Evolutionary conservation across 495 filamentous ascomycete species (phyloP).

Genomic region (Lepraria neglecta): DNA sequence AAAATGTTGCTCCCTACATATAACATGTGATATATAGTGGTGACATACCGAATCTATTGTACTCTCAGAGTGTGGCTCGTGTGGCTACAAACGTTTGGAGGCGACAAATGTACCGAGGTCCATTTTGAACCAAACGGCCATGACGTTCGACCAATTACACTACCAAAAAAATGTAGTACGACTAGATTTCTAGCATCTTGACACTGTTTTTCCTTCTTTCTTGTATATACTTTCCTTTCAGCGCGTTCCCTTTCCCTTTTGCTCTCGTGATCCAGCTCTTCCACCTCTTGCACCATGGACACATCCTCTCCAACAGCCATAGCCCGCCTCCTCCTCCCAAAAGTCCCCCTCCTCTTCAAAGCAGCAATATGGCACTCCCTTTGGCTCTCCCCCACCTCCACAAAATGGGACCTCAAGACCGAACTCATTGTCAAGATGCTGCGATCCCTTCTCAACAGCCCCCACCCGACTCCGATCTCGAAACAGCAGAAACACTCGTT

Average conservation of each 20-base stretch:
- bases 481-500: constrained; percentile 56
- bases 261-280: background rate
- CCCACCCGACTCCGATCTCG: constrained; percentile 45
- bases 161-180: background rate
- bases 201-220: background rate
- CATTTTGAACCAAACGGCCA: background rate
- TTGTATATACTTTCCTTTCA: background rate
- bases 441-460: constrained; percentile 50
- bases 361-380: constrained; percentile 63
- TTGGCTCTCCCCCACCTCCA: constrained; percentile 55
- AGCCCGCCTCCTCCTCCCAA: constrained; percentile 45
- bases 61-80: too few relatives aligned
- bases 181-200: background rate
- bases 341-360: constrained; percentile 61
- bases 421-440: constrained; percentile 65
- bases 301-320: constrained; percentile 36
- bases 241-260: background rate
- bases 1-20: too few relatives aligned
- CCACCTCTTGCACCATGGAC: constrained; percentile 31
- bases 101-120: background rate
- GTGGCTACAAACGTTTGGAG: background rate
- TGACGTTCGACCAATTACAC: background rate
- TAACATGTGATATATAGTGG: too few relatives aligned
- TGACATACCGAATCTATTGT: too few relatives aligned
- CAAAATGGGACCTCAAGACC: constrained; percentile 74